Percentiles rank a stretch among this genome's conserved stretches.
Evolutionary conservation across 495 filamentous ascomycete species (phyloP).

Genomic region (Friedmanniomyces simplex): DNA sequence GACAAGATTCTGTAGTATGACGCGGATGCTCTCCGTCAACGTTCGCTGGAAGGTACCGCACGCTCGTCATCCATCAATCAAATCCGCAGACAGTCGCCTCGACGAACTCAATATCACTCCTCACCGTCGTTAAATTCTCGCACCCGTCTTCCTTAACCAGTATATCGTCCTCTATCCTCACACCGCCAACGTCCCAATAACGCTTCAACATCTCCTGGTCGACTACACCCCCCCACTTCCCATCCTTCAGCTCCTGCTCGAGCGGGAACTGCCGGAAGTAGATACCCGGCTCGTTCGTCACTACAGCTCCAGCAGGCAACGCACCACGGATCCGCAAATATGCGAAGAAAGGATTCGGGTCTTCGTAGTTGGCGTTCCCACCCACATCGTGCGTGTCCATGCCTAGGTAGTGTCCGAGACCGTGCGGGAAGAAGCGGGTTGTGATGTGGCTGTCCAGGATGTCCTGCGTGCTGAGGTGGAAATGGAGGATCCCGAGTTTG

Average conservation of each 20-base stretch:
- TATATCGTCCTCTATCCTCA: slow-evolving; percentile 68
- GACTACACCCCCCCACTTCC: slow-evolving; percentile 61
- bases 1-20: too few relatives aligned
- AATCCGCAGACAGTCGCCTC: slow-evolving; percentile 31
- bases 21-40: too few relatives aligned
- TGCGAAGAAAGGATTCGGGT: slow-evolving; percentile 72
- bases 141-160: slow-evolving; percentile 66
- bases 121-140: slow-evolving; percentile 68
- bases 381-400: slow-evolving; percentile 94
- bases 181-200: slow-evolving; percentile 87
- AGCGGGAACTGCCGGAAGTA: slow-evolving; percentile 96
- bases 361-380: slow-evolving; percentile 74
- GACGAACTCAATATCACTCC: slow-evolving; percentile 64
- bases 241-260: slow-evolving; percentile 63
- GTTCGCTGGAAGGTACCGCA: too few relatives aligned
- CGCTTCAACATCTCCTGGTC: slow-evolving; percentile 59
- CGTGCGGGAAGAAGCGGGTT: slow-evolving; percentile 86
- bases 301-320: slow-evolving; percentile 64
- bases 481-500: slow-evolving; percentile 62
- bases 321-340: slow-evolving; percentile 74
- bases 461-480: slow-evolving; percentile 48
- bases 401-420: slow-evolving; percentile 82
- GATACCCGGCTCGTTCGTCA: slow-evolving; percentile 87
- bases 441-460: slow-evolving; percentile 65
- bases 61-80: not conserved